Percentiles rank a stretch among this genome's conserved stretches.
Conservation (phyloP, 768 basidiomycete genomes). For the Boletales sp. region DNA sequence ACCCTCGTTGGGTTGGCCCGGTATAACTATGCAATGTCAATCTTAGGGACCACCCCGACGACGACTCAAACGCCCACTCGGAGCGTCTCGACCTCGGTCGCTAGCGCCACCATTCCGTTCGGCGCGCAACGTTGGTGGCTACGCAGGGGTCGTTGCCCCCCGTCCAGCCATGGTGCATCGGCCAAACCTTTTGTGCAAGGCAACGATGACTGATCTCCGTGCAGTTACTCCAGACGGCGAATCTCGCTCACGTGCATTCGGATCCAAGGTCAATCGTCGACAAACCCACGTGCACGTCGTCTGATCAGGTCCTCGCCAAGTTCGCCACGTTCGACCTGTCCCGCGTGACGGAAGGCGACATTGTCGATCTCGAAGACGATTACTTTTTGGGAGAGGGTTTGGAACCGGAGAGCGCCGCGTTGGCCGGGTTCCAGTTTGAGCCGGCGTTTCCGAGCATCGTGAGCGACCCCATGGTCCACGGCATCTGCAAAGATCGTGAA, state of each 20-base stretch:
- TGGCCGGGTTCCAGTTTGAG: constrained; percentile 57
- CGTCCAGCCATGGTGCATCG: constrained; percentile 71
- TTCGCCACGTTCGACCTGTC: constrained; percentile 44
- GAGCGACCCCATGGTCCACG: constrained; percentile 59
- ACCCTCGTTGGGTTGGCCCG: constrained; percentile 12
- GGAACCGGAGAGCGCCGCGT: constrained; percentile 62
- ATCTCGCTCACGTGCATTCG: constrained; percentile 66
- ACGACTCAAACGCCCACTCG: constrained; percentile 30
- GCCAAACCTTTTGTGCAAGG: constrained; percentile 63
- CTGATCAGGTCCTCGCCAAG: constrained; percentile 65
- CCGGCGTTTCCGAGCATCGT: constrained; percentile 74
- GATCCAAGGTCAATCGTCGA: constrained; percentile 92
- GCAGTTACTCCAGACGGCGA: constrained; percentile 81
- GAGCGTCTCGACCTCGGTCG: constrained; percentile 56
- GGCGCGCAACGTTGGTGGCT: constrained; percentile 51
- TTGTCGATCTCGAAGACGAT: constrained; percentile 66
- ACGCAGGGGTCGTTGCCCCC: constrained; percentile 65
- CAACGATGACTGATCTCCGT: too few species aligned
- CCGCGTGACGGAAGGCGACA: constrained; percentile 54
- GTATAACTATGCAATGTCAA: constrained; percentile 14
- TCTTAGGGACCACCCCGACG: constrained; percentile 3
- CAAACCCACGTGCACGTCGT: constrained; percentile 70
- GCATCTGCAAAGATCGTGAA: constrained; percentile 80
- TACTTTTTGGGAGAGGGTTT: constrained; percentile 84
- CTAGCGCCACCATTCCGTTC: constrained; percentile 58